Base-by-base conservation (phyloP, 768 basidiomycete species). In the Lactarius akahatsu region DNA sequence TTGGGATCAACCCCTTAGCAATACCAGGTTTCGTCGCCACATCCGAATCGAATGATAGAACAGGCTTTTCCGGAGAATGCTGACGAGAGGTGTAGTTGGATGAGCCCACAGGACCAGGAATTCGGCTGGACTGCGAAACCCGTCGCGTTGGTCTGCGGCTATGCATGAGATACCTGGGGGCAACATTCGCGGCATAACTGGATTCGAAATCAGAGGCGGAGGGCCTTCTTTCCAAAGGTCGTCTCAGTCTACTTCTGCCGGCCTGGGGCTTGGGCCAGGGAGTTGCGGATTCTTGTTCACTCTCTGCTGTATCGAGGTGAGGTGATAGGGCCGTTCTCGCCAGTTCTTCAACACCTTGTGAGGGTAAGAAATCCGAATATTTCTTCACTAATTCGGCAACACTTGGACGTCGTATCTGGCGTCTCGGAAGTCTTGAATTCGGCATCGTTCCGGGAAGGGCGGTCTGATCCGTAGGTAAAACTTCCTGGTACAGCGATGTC, bases 131-230 rank as follows among this genome's bases (percentile, higher is more conserved):
- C 8, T 68, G 63, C 50, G 76, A 73, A 16, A 74, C 70, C 59
- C 77, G 75, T 45, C 78, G 63, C 5, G 82, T 73, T 61, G 85
- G 81, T 55, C 85, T 81, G 56, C 57, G 50, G 38, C 80, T 73
- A 69, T 82, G 83, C 11, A 85, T 85, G 28, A 89, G 78, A 70
- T 92, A 88, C 69, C 85, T 82, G 2, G 93, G 89, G 1, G 92
- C 94, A 65, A 94, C 87, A 73, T 95, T 95, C n/a, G 89, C 91
- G 4, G 94, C 94, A 77, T 96, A 96, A 57, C 94, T 87, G 63
- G 90, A 86, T 77, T 96, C 95, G 62, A 93, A 93, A 73, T 96
- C 95, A 7, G 94, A 96, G 11, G 81, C 80, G 10, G 89, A 88
- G 45, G 85, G 77, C 69, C 86, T 86, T 73, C 80, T 83, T 16